phyloP scores from a whole-genome alignment of 2,329 filamentous ascomycete genomes.

The Lachnellula willkommii region DNA sequence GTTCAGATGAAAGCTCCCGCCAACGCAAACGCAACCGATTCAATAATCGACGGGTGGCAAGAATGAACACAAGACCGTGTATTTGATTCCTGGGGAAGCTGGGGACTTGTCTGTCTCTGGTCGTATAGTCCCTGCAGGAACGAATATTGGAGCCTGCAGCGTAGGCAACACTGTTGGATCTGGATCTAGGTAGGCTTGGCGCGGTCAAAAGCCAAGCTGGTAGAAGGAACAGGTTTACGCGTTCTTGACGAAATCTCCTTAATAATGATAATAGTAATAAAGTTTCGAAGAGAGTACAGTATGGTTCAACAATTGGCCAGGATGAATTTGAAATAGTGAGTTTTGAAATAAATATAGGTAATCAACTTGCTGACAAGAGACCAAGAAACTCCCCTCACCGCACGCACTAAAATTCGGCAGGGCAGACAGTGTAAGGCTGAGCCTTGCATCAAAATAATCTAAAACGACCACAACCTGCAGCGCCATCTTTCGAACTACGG shows the following conservation, averaged over 20 bases:
- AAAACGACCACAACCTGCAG: not conserved
- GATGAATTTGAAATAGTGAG: not conserved
- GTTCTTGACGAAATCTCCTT: not conserved
- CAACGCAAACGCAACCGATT: slow-evolving; percentile 3
- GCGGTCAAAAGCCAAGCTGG: not conserved
- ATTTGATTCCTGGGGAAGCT: slow-evolving; percentile 8
- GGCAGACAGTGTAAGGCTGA: slow-evolving; percentile 8
- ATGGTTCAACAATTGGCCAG: not conserved
- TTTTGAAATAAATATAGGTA: not conserved
- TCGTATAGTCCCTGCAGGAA: slow-evolving; percentile 17
- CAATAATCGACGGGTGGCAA: not conserved
- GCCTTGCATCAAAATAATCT: not conserved
- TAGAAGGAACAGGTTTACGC: not conserved
- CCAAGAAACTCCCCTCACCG: not conserved
- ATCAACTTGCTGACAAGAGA: not conserved
- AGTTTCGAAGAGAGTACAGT: not conserved
- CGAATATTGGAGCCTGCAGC: slow-evolving; percentile 21
- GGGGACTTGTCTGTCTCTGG: slow-evolving; percentile 2
- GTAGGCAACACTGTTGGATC: slow-evolving; percentile 21
- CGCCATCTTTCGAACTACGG: not conserved
- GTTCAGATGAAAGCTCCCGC: not conserved
- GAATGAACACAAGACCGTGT: slow-evolving; percentile 11
- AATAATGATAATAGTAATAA: not conserved
- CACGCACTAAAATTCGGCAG: not conserved
- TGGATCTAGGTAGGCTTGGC: slow-evolving; percentile 6